Evolutionary conservation across 129 eudicot species (phyloP).

Genomic region (Tagetes erecta): DNA sequence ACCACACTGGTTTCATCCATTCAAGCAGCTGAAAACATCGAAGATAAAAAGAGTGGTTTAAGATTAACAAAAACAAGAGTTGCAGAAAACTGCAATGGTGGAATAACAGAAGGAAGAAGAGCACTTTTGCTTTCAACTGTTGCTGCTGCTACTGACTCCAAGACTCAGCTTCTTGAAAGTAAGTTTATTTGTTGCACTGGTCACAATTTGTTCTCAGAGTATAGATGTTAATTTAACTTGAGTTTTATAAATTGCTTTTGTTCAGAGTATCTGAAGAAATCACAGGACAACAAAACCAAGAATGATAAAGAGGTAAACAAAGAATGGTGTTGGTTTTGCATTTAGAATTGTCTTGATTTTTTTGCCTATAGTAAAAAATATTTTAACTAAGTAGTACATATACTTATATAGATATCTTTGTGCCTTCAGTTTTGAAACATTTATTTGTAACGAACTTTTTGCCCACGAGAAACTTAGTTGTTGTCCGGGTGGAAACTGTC

Average conservation of each 20-base stretch:
- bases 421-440: too few relatives aligned
- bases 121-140: conserved; percentile 46
- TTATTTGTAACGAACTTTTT: too few relatives aligned
- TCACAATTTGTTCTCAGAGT: neutral
- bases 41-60: conserved; percentile 14
- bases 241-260: neutral
- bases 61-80: conserved; percentile 30
- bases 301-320: conserved; percentile 56
- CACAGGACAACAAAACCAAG: conserved; percentile 50
- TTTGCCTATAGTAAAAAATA: too few relatives aligned
- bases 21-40: conserved; percentile 38
- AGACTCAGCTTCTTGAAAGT: conserved; percentile 72
- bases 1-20: conserved; percentile 35
- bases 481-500: too few relatives aligned
- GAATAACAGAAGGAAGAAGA: conserved; percentile 46
- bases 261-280: conserved; percentile 77
- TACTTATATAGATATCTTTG: conserved; percentile 1
- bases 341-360: neutral
- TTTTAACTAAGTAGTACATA: too few relatives aligned
- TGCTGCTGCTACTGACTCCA: conserved; percentile 54
- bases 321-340: neutral
- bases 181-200: neutral
- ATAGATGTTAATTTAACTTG: neutral
- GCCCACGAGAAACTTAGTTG: too few relatives aligned
- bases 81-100: conserved; percentile 18